Conservation (phyloP, 1,139 yeast genomes). For the Keqinozyma sinolaborantium region DNA sequence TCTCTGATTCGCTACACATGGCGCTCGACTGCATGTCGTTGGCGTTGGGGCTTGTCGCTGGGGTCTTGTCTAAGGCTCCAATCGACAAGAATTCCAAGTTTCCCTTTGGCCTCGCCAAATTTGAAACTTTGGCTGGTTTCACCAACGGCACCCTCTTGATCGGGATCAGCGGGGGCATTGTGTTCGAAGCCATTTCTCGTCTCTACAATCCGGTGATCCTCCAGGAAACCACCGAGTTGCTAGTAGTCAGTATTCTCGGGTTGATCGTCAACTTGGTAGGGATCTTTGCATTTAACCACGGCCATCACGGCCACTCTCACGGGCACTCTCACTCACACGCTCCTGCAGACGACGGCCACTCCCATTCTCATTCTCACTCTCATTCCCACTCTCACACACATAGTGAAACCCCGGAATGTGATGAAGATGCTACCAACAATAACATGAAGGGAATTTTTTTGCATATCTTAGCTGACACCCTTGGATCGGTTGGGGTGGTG, state of each 20-base stretch:
- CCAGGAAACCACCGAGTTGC: slow-evolving; percentile 78
- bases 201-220: slow-evolving; percentile 72
- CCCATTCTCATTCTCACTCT: slow-evolving; percentile 22
- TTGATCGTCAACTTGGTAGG: slow-evolving; percentile 87
- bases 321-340: slow-evolving; percentile 30
- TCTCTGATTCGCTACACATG: slow-evolving; percentile 96
- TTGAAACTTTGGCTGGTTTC: slow-evolving; percentile 92
- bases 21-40: slow-evolving; percentile 90
- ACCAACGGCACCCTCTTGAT: slow-evolving; percentile 86
- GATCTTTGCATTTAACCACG: slow-evolving; percentile 90
- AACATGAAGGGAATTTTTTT: slow-evolving; percentile 93
- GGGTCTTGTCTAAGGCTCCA: slow-evolving; percentile 48
- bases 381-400: slow-evolving; percentile 18
- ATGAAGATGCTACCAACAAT: slow-evolving; percentile 51
- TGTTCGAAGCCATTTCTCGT: slow-evolving; percentile 83
- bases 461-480: slow-evolving; percentile 90
- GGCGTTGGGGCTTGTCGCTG: slow-evolving; percentile 86
- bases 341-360: too few species aligned
- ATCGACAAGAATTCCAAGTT: slow-evolving; percentile 59
- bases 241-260: slow-evolving; percentile 82
- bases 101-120: slow-evolving; percentile 83
- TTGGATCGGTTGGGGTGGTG: slow-evolving; percentile 96
- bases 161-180: slow-evolving; percentile 86
- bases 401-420: slow-evolving; percentile 2
- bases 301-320: slow-evolving; percentile 42